Evolutionary conservation across 148 eudicot species (phyloP).

Genomic region (Dianthus caryophyllus): DNA sequence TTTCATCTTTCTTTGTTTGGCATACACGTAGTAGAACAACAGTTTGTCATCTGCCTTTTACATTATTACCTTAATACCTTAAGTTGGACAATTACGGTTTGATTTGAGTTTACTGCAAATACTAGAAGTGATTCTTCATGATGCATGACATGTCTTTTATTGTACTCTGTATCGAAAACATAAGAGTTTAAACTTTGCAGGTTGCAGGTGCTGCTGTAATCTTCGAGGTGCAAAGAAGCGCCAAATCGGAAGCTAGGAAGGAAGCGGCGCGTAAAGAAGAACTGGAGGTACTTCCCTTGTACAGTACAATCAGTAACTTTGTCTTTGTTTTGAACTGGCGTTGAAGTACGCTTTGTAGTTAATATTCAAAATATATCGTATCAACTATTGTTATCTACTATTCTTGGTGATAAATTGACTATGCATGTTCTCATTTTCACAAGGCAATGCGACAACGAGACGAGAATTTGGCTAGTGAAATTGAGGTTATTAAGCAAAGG

Average conservation of each 20-base stretch:
- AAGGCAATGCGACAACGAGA: conserved; percentile 67
- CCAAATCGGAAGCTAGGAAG: conserved; percentile 82
- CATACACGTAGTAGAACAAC: not conserved
- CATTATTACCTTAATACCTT: not conserved
- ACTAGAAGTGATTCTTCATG: not conserved
- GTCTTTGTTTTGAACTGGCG: not conserved
- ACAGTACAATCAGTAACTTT: not conserved
- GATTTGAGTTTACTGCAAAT: not conserved
- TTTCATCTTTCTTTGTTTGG: not conserved
- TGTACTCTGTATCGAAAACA: not conserved
- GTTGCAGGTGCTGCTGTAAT: conserved; percentile 81
- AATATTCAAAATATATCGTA: no score
- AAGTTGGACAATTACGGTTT: not conserved
- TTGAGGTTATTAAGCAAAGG: conserved; percentile 51
- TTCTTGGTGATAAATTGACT: conserved; percentile 14
- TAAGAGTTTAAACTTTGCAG: conserved; percentile 27
- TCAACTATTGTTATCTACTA: no score
- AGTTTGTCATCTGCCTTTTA: not conserved
- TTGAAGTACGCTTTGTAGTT: not conserved
- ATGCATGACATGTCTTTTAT: not conserved
- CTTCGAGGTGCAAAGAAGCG: conserved; percentile 83
- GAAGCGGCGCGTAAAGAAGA: conserved; percentile 74
- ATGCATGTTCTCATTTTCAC: conserved; percentile 8
- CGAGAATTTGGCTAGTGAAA: conserved; percentile 50
- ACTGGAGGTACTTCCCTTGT: conserved; percentile 48